phyloP scores from a whole-genome alignment of 352 stramenopile genomes.

The Globisporangium cylindrosporum region DNA sequence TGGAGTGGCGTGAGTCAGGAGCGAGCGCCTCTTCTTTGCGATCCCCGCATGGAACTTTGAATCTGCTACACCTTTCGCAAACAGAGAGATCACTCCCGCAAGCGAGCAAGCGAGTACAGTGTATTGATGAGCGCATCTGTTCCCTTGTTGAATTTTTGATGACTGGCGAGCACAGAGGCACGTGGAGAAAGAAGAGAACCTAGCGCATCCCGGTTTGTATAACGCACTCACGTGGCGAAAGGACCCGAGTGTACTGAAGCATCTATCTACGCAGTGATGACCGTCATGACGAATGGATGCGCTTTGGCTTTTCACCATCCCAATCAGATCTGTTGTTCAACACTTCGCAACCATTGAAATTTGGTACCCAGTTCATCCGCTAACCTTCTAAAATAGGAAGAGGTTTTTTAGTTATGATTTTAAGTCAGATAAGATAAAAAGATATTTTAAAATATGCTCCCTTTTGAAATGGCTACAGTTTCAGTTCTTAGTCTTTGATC shows the following conservation, averaged over 20 bases:
- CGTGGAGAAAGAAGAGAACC: background rate
- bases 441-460: background rate
- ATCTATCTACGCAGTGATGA: background rate
- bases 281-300: background rate
- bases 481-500: background rate
- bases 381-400: background rate
- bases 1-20: background rate
- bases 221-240: background rate
- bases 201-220: background rate
- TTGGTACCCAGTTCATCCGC: background rate
- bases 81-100: background rate
- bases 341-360: background rate
- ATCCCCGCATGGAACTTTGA: background rate
- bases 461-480: background rate
- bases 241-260: background rate
- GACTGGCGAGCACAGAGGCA: background rate
- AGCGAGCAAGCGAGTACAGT: too few species aligned
- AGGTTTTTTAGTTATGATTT: background rate
- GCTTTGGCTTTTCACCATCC: background rate
- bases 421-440: background rate
- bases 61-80: background rate
- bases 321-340: background rate
- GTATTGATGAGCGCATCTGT: background rate
- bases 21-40: background rate
- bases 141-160: background rate